Base-by-base conservation (phyloP, 257 asterid genomes). In the Apocynum venetum region DNA sequence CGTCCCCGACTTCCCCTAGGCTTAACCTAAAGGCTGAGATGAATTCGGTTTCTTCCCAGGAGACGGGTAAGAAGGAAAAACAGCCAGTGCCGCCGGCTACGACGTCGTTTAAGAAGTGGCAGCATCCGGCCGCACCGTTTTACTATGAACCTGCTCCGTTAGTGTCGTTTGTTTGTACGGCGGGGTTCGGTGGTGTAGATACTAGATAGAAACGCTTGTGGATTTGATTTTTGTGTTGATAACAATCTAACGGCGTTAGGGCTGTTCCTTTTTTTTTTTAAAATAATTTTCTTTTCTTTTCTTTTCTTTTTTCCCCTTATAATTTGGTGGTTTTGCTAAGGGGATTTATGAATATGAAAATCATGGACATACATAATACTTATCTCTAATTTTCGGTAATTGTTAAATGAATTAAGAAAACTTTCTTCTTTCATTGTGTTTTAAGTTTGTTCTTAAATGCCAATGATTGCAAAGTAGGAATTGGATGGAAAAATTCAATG, bases 111-210 rank as follows among this genome's bases (percentile, higher is more conserved):
- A 77, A 74, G 80, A 83, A 80, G 78, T 61, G 86, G 84, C 76
- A 83, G 77, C 82, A 83, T 52, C 86, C 86, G 55, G 86, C 84
- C 4, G 77, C 78, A 51, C 80, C 82, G 51, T 83, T 63, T 69
- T 60, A 66, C 43, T 80, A 83, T 17, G 86, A 80, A 51, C 80
- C 73, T 43, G 81, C 82, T 70, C 84, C 84, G 76, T 67, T 80
- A 57, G 72, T 69, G 80, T 90, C 92, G 47, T 92, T 89, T 78
- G 86, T 86, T 9, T 82, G 86, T 80, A 82, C 88, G 66, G 76
- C 76, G 17, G 76, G 72, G 1, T 13, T 75, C 1, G 87, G 89
- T 52, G 80, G 82, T 66, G 83, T 78, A 2, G 89, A 89, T 56
- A 80, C 90, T 83, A 82, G 86, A 81, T 79, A 56, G 63, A 17